A percentile compares a stretch with the other conserved stretches of the same genome.
Conservation (phyloP, 2,329 filamentous ascomycete genomes). For the Cadophora malorum region DNA sequence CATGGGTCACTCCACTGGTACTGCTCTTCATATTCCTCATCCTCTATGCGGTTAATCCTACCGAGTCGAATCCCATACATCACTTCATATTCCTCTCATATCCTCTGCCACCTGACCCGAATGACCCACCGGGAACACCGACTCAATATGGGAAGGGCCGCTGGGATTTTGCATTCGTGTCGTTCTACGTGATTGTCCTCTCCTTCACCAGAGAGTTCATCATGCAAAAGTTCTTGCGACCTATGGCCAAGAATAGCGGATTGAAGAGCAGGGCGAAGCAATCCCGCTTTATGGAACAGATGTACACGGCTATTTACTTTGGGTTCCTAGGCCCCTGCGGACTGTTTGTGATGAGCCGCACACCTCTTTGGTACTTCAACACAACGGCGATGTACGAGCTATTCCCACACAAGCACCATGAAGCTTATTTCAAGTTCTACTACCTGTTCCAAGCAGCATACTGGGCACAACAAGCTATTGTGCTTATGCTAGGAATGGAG, state of each 20-base stretch:
- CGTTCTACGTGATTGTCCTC: conserved; percentile 87
- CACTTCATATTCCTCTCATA: conserved; percentile 92
- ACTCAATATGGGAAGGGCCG: conserved; percentile 87
- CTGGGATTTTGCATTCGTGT: conserved; percentile 85
- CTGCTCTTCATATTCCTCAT: conserved; percentile 68
- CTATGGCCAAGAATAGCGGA: conserved; percentile 72
- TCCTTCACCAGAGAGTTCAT: conserved; percentile 95
- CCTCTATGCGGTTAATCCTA: conserved; percentile 78
- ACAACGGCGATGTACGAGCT: conserved; percentile 87
- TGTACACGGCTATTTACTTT: conserved; percentile 94
- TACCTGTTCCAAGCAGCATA: conserved; percentile 94
- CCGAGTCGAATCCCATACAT: conserved; percentile 77
- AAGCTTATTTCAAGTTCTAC: conserved; percentile 88
- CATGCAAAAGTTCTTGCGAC: conserved; percentile 88
- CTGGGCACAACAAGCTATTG: conserved; percentile 94
- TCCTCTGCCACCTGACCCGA: conserved; percentile 60
- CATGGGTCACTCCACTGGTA: conserved; percentile 70
- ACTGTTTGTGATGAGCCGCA: conserved; percentile 87
- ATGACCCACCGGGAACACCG: conserved; percentile 50
- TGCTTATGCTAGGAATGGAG: conserved; percentile 84
- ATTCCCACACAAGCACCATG: conserved; percentile 84
- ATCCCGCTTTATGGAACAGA: conserved; percentile 92
- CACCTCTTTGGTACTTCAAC: conserved; percentile 97
- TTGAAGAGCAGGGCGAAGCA: conserved; percentile 79
- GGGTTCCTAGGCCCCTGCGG: conserved; percentile 80